Conservation (phyloP, 2,329 filamentous ascomycete genomes). For the Microsporum audouinii region DNA sequence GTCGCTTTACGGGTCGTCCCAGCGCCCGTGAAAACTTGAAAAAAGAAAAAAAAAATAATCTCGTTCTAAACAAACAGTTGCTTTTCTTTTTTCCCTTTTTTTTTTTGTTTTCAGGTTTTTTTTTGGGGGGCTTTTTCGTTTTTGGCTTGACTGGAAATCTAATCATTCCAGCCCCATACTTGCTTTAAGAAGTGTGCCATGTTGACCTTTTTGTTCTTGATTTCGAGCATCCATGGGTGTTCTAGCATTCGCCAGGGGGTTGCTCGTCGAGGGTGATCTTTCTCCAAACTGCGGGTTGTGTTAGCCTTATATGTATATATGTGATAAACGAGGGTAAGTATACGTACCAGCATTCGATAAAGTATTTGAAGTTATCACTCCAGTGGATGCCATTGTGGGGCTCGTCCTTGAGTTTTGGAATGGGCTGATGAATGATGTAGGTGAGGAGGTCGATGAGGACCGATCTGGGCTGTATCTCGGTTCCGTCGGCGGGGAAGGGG, state of each 20-base stretch:
- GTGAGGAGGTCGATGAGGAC: slow-evolving; percentile 91
- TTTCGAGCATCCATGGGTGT: slow-evolving; percentile 97
- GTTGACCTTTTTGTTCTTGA: slow-evolving; percentile 91
- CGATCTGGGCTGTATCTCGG: slow-evolving; percentile 85
- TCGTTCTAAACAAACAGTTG: not conserved
- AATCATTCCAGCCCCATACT: slow-evolving; percentile 93
- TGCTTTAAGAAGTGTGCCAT: slow-evolving; percentile 89
- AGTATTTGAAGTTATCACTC: slow-evolving; percentile 98
- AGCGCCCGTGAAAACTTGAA: not conserved
- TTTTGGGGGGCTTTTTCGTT: not conserved
- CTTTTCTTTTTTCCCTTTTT: not conserved
- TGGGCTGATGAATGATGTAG: slow-evolving; percentile 91
- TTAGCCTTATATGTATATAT: not conserved
- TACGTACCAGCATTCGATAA: slow-evolving; percentile 96
- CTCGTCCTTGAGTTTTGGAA: slow-evolving; percentile 92
- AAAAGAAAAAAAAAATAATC: not conserved
- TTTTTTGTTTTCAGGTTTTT: not conserved
- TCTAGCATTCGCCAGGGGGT: slow-evolving; percentile 98
- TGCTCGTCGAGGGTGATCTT: slow-evolving; percentile 73
- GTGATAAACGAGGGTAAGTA: slow-evolving; percentile 6
- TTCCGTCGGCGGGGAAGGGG: slow-evolving; percentile 93
- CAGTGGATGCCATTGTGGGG: slow-evolving; percentile 79
- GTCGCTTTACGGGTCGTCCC: slow-evolving; percentile 1
- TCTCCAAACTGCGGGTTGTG: slow-evolving; percentile 60
- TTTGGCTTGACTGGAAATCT: slow-evolving; percentile 4